phyloP scores from a whole-genome alignment of 192 early-diverging fungal species.

The Funneliformis geosporum region DNA sequence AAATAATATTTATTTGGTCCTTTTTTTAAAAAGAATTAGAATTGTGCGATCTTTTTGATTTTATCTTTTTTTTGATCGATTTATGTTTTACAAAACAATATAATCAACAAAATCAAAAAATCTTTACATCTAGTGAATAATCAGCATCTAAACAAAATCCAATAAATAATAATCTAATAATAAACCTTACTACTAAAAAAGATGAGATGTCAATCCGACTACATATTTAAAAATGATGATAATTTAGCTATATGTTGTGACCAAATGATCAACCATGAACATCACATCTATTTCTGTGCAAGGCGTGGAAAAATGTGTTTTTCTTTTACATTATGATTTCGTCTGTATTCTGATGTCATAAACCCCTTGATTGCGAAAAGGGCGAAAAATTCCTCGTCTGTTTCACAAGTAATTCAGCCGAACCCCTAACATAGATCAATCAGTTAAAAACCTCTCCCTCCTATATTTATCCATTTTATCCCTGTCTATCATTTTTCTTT shows the following conservation, averaged over 20 bases:
- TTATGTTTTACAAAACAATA: background rate
- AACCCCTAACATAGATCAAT: too few species aligned
- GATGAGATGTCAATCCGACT: background rate
- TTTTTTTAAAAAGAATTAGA: background rate
- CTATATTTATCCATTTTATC: background rate
- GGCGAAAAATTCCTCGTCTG: background rate
- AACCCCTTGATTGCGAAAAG: background rate
- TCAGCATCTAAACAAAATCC: background rate
- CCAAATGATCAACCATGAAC: too few species aligned
- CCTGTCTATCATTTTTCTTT: background rate
- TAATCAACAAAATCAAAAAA: background rate
- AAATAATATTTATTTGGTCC: background rate
- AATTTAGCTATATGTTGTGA: background rate
- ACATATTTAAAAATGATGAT: background rate
- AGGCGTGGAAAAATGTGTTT: background rate
- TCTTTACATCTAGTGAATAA: background rate
- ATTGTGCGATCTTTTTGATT: background rate
- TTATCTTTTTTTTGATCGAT: background rate
- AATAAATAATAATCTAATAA: background rate
- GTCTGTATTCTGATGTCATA: background rate
- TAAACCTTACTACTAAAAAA: background rate
- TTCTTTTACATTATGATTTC: background rate
- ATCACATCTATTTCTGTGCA: background rate
- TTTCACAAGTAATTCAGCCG: constrained; percentile 22
- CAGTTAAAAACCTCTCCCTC: background rate